Evolutionary conservation across 2,329 filamentous ascomycete genomes (phyloP).

Genomic region (Chaetothyriales sp.): DNA sequence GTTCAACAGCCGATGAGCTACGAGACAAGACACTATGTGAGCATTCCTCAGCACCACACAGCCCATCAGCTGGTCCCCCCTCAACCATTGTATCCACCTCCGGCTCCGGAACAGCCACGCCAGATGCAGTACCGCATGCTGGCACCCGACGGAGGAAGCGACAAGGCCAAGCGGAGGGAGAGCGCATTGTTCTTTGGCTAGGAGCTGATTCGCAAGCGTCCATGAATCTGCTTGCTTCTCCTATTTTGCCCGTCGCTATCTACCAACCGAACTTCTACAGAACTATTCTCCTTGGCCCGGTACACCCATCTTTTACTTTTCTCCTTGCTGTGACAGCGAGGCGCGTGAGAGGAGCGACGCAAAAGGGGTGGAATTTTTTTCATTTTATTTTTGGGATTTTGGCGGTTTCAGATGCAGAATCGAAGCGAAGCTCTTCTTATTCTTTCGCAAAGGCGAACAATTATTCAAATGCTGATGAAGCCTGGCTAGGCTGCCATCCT

Average conservation of each 20-base stretch:
- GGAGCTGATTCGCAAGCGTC: not conserved
- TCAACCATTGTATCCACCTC: constrained; percentile 6
- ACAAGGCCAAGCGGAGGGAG: constrained; percentile 33
- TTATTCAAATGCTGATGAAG: not conserved
- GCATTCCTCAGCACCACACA: constrained; percentile 18
- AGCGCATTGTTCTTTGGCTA: constrained; percentile 26
- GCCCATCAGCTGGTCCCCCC: constrained; percentile 5
- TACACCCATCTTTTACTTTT: too few relatives aligned
- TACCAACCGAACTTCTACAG: too few relatives aligned
- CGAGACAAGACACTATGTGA: constrained; percentile 16
- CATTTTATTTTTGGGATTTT: too few relatives aligned
- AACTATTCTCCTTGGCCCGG: too few relatives aligned
- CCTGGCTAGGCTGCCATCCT: not conserved
- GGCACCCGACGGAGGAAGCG: constrained; percentile 23
- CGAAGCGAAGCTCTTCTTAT: too few relatives aligned
- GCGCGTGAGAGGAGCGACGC: too few relatives aligned
- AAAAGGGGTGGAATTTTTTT: too few relatives aligned
- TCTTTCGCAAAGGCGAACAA: too few relatives aligned
- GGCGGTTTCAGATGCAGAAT: too few relatives aligned
- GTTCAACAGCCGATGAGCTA: constrained; percentile 24
- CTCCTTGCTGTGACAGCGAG: too few relatives aligned
- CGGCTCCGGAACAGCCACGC: constrained; percentile 11
- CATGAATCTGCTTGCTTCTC: not conserved
- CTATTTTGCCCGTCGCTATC: too few relatives aligned
- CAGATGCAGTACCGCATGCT: constrained; percentile 25